Evolutionary conservation across 2,329 filamentous ascomycete genomes (phyloP), one percentile per base, ranked within the genome.

Genomic region (Ceratocystis harringtonii): DNA sequence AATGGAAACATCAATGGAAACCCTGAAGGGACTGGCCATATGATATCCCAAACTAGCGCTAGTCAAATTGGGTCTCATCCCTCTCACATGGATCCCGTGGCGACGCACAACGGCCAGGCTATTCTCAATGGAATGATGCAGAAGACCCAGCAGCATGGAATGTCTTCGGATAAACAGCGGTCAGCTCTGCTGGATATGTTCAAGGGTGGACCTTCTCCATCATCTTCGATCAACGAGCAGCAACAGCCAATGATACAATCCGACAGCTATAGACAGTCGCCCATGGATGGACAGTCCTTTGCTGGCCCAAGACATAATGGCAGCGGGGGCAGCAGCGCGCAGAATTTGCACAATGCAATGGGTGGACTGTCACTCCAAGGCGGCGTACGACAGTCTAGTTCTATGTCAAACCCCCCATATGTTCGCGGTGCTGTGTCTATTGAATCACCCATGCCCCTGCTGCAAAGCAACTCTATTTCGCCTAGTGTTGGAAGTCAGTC

Each of bases 111-210:
- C 19, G 61, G 63, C 5, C 66, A 67, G 50, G 57, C 63, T 6
- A 62, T 67, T 17, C 41, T 65, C 17, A 63, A 63, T 12, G 63
- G 63, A 17, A 67, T 67, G 66, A 64, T 64, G 36, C 66, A 67
- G n/a, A 65, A 63, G 61, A 64, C 65, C 4, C 63, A 67, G 32
- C 63, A 65, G 43, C 66, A 67, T 30, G 66, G 63, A 10, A 43
- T 50, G 19, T 61, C 62, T 19, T 65, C 66, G 5, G 71, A 71
- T 32, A 69, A 72, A 58, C 80, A 83, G 68, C 78, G 79, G 25
- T 78, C 76, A 19, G 75, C 78, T 6, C 73, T 84, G 22, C 73
- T 84, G 15, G 78, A 76, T 25, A 81, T 84, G 75, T 83, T 84
- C 72, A 82, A 81, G 68, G 78, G 78, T 68, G 52, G 22, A 1